Conservation (phyloP, 306 rosid genomes). For the Canavalia ensiformis region DNA sequence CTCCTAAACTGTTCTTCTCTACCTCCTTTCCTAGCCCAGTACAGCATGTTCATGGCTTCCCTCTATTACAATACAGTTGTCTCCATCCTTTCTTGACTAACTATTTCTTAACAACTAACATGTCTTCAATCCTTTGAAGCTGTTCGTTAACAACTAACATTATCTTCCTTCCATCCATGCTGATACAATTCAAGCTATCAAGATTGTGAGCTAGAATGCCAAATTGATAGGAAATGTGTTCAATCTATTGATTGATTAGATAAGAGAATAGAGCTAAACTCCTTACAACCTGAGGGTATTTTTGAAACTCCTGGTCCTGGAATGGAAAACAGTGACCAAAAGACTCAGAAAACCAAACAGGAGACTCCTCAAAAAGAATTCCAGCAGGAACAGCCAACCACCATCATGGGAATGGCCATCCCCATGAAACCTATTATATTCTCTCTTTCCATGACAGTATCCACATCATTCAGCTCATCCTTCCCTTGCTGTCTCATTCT, state of each 20-base stretch:
- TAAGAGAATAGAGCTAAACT: background rate
- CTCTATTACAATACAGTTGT: background rate
- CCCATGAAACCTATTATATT: too few relatives aligned
- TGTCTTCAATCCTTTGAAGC: background rate
- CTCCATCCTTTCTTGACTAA: background rate
- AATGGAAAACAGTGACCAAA: too few relatives aligned
- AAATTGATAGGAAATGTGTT: background rate
- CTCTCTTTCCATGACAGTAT: too few relatives aligned
- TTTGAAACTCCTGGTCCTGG: too few relatives aligned
- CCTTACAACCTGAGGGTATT: background rate
- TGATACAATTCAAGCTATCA: background rate
- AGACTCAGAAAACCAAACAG: too few relatives aligned
- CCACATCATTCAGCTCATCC: too few relatives aligned
- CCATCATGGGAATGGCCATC: too few relatives aligned
- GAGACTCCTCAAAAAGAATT: too few relatives aligned
- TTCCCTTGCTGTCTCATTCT: too few relatives aligned
- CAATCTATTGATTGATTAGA: background rate
- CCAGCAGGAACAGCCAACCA: too few relatives aligned
- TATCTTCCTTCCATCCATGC: too few relatives aligned
- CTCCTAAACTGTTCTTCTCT: background rate
- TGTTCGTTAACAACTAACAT: background rate
- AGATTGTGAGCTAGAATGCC: background rate
- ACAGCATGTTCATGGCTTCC: background rate
- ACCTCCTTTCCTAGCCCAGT: background rate
- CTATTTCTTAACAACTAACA: background rate